A percentile compares a stretch with the other conserved stretches of the same genome.
Evolutionary conservation across 495 filamentous ascomycete species (phyloP).

Genomic region (Podospora tetraspora): DNA sequence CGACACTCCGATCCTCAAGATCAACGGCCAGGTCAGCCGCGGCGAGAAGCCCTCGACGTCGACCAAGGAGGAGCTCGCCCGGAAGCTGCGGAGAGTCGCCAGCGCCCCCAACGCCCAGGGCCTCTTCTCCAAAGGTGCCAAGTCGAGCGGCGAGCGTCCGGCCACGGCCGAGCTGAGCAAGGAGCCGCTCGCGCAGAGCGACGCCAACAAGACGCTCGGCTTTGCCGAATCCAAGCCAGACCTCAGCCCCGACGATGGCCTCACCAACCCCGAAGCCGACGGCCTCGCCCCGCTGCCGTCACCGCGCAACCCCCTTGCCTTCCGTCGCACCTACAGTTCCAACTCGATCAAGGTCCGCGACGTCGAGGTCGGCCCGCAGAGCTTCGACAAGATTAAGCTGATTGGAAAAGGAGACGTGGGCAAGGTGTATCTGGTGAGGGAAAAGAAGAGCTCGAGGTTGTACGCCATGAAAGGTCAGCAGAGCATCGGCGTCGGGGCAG

Average conservation of each 20-base stretch:
- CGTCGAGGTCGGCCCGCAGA: constrained; percentile 91
- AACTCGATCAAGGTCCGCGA: constrained; percentile 98
- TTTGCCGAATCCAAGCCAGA: constrained; percentile 39
- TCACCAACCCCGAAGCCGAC: constrained; percentile 25
- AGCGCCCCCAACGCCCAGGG: constrained; percentile 97
- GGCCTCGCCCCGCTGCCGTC: constrained; percentile 39
- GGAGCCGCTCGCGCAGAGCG: constrained; percentile 60
- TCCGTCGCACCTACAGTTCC: constrained; percentile 94
- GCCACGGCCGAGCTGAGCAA: constrained; percentile 77
- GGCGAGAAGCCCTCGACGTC: constrained; percentile 65
- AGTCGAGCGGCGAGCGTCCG: constrained; percentile 60
- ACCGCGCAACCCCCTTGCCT: constrained; percentile 55
- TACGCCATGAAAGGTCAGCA: constrained; percentile 95
- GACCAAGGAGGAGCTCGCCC: constrained; percentile 87
- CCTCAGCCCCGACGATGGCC: constrained; percentile 15
- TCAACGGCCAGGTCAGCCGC: constrained; percentile 57
- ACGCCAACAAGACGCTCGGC: constrained; percentile 52
- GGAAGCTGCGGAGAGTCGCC: constrained; percentile 87
- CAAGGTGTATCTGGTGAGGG: constrained; percentile 94
- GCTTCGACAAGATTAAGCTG: constrained; percentile 99
- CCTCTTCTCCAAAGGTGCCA: constrained; percentile 61
- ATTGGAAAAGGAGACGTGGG: constrained; percentile 98
- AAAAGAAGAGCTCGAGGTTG: constrained; percentile 91
- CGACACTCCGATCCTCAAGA: constrained; percentile 74
- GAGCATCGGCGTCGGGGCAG: background rate